Base-by-base conservation (phyloP, 768 basidiomycete species). In the Rhizopogon vesiculosus region DNA sequence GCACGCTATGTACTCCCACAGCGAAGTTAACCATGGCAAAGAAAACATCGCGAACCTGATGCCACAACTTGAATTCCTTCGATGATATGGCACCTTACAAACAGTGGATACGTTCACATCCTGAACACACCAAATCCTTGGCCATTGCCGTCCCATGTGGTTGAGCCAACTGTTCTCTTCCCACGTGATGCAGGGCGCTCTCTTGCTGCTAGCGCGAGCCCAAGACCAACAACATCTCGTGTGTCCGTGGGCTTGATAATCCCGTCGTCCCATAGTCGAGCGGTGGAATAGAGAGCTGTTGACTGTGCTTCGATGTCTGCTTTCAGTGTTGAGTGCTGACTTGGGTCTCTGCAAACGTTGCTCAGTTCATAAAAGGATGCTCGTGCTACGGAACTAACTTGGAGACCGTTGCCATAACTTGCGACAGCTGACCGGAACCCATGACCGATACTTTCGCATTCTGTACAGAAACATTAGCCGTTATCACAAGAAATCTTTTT, bases 391-490 rank as follows among this genome's bases (percentile, higher is more conserved):
- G 22, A 13, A 70, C 78, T 38, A 72, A 92, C 85, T 84, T 89
- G 10, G 92, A 93, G 15, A 97, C 93, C 0, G 84, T 81, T 13
- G 87, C 76, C 95, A 98, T 98, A 41, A 98, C 94, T 64, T 91
- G 87, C 9, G 91, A 92, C 25, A 98, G 80, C 66, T 97, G 95
- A 8, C 85, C 89, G 2, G 91, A 91, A 38, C 95, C 94, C 94
- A 98, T 98, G 39, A 98, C 95, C 15, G 89, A 90, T 2, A 96
- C 87, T 70, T 89, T 94, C 38, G 94, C 91, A 61, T 94, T 94
- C 86, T 92, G 59, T 22, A 35, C 12, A 38, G 35, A 38, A 38
- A 13, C 41, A 31, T 45, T 31, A 7, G 25, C 7, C 31, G 45
- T 50, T 42, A 39, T 28, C 44, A 9, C 10, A 8, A 42, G 19